These are phyloP conservation scores for Ganoderma meredithae DNA, from an alignment of 1,284 basidiomycete genomes.

Conservation along the genomic window DNA sequence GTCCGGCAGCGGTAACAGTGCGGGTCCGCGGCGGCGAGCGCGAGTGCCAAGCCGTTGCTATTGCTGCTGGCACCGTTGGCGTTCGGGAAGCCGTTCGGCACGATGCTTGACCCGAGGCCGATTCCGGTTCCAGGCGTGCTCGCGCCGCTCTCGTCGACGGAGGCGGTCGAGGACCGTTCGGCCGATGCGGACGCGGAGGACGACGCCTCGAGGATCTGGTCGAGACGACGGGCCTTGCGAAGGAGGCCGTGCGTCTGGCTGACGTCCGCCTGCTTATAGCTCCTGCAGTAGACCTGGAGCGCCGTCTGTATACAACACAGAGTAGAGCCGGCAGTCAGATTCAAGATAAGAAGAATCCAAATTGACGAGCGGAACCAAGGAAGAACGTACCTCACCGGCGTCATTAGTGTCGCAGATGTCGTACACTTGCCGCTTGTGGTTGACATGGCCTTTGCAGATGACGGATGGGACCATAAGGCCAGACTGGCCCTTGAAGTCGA, in stretches of 20 bases:
- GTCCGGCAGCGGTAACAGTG: conserved; percentile 48
- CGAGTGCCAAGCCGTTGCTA: background rate
- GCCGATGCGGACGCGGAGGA: conserved; percentile 19
- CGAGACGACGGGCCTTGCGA: conserved; percentile 85
- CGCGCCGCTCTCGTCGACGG: conserved; percentile 22
- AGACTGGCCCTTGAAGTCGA: conserved; percentile 87
- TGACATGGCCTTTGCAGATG: conserved; percentile 85
- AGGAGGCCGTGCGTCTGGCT: conserved; percentile 81
- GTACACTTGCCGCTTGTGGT: conserved; percentile 70
- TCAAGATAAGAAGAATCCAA: background rate
- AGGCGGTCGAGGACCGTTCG: conserved; percentile 9
- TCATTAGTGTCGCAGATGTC: conserved; percentile 89
- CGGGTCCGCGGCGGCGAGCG: conserved; percentile 33
- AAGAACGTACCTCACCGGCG: conserved; percentile 68
- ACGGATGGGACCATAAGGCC: conserved; percentile 86
- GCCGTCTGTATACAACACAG: conserved; percentile 68
- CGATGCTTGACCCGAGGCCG: background rate
- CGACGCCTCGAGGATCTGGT: conserved; percentile 59
- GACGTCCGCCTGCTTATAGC: conserved; percentile 82
- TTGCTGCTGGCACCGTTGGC: conserved; percentile 5
- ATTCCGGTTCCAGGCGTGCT: background rate
- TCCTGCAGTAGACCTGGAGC: conserved; percentile 83
- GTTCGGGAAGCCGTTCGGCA: conserved; percentile 1
- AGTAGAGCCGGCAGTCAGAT: background rate
- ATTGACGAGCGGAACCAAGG: background rate